These are phyloP conservation scores for Erythrobasidium hasegawianum DNA, from an alignment of 1,284 basidiomycete species.

Conservation along the genomic window DNA sequence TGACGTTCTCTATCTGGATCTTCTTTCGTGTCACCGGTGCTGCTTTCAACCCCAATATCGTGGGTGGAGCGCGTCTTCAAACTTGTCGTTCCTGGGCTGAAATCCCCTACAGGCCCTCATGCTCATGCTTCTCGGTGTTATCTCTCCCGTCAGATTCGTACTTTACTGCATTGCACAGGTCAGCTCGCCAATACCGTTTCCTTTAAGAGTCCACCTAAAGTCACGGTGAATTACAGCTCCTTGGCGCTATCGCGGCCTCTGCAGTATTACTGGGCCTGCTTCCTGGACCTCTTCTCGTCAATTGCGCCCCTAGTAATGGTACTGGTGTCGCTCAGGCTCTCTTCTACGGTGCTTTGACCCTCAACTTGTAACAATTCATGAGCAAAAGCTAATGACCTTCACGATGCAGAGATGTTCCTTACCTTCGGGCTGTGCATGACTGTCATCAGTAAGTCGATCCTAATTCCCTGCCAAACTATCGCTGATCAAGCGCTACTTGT, in stretches of 20 bases:
- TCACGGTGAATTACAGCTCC: constrained; percentile 4
- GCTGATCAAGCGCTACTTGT: no score
- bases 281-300: constrained; percentile 59
- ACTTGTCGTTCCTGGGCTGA: not conserved
- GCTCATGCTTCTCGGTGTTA: constrained; percentile 34
- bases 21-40: constrained; percentile 24
- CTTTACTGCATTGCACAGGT: constrained; percentile 36
- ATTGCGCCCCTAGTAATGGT: constrained; percentile 54
- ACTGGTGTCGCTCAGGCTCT: constrained; percentile 59
- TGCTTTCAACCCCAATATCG: constrained; percentile 24
- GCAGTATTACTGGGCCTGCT: constrained; percentile 62
- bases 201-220: no score
- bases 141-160: constrained; percentile 35
- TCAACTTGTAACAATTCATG: not conserved
- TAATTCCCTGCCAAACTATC: constrained; percentile 8
- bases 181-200: not conserved
- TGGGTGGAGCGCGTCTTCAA: not conserved
- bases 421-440: constrained; percentile 52
- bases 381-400: not conserved
- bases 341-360: constrained; percentile 56
- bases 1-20: constrained; percentile 20
- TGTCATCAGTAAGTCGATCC: constrained; percentile 8
- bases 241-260: constrained; percentile 52
- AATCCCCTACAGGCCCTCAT: constrained; percentile 27
- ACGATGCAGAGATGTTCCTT: constrained; percentile 59